Evolutionary conservation across 2,329 filamentous ascomycete genomes (phyloP).

Genomic region (Diplodia sapinea): DNA sequence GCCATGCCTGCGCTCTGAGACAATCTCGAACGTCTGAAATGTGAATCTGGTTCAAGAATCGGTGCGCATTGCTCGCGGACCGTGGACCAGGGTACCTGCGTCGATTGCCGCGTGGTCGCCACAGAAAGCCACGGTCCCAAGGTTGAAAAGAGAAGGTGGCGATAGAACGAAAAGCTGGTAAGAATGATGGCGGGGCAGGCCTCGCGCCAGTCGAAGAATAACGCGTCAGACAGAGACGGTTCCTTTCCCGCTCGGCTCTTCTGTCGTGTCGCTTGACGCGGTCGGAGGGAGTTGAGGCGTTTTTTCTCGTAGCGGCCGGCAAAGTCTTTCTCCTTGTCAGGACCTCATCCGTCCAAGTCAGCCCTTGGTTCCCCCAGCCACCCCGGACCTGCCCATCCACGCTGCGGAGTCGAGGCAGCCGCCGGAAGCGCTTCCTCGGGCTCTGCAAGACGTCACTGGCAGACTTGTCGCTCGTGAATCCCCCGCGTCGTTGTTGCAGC

Average conservation of each 20-base stretch:
- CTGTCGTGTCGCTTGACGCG: background rate
- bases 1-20: background rate
- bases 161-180: background rate
- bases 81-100: background rate
- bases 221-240: background rate
- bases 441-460: background rate
- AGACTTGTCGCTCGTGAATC: background rate
- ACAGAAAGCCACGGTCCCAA: background rate
- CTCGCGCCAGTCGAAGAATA: background rate
- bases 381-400: background rate
- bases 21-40: constrained; percentile 28
- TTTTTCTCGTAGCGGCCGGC: too few relatives aligned
- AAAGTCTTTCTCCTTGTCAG: background rate
- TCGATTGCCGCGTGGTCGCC: background rate
- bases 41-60: constrained; percentile 22
- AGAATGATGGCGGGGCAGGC: background rate
- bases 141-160: background rate
- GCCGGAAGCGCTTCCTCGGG: background rate
- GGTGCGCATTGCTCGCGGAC: background rate
- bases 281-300: background rate
- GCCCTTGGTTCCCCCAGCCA: background rate
- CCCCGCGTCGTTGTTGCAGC: background rate
- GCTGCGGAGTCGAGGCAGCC: background rate
- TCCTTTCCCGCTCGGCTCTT: background rate
- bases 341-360: background rate